Percentiles rank a stretch among this genome's conserved stretches.
Evolutionary conservation across 2,329 filamentous ascomycete species (phyloP).

Genomic region (Aureobasidium namibiae): DNA sequence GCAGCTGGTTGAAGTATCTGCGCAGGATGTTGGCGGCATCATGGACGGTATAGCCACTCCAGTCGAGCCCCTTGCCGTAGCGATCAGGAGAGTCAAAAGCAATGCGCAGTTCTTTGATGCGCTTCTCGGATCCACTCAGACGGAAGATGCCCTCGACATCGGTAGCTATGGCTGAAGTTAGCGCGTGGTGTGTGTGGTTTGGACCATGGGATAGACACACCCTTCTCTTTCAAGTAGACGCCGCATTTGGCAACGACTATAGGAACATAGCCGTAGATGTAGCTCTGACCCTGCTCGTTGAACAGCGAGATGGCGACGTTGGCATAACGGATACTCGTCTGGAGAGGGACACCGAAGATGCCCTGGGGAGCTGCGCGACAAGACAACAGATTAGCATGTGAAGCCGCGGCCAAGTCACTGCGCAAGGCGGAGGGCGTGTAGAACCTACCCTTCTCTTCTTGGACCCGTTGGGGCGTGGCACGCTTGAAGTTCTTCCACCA

Average conservation of each 20-base stretch:
- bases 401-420: background rate
- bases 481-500: conserved; percentile 97
- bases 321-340: conserved; percentile 91
- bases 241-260: conserved; percentile 98
- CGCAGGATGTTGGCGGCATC: conserved; percentile 95
- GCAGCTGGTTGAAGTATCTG: conserved; percentile 90
- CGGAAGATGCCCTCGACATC: conserved; percentile 95
- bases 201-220: conserved; percentile 38
- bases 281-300: conserved; percentile 85
- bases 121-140: conserved; percentile 89
- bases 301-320: conserved; percentile 96
- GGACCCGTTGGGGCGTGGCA: conserved; percentile 49
- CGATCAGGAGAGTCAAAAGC: conserved; percentile 90
- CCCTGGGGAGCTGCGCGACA: conserved; percentile 46
- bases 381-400: conserved; percentile 10
- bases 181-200: background rate
- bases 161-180: conserved; percentile 54
- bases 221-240: conserved; percentile 95
- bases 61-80: conserved; percentile 93
- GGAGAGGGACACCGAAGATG: conserved; percentile 90
- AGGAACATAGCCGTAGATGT: conserved; percentile 96
- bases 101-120: conserved; percentile 90
- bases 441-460: conserved; percentile 53
- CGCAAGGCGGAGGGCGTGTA: background rate
- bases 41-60: conserved; percentile 96